Evolutionary conservation across 345 rosid species (phyloP).

Genomic region (Acer campestre): DNA sequence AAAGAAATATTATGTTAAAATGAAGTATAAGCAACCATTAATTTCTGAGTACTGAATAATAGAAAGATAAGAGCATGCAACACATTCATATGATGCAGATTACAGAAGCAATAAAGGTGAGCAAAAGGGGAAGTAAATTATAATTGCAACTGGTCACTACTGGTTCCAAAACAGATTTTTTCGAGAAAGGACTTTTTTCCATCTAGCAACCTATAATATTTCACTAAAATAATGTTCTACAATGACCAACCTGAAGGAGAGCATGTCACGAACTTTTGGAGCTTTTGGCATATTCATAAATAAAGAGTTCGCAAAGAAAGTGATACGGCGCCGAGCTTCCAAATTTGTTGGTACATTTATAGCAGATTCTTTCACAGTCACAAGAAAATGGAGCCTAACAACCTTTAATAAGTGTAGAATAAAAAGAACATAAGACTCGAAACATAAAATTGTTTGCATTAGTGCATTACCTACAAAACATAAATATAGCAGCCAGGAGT

Average conservation of each 20-base stretch:
- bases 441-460: conserved; percentile 1
- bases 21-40: conserved; percentile 9
- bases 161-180: background rate
- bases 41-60: conserved; percentile 3
- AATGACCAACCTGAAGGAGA: conserved; percentile 75
- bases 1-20: conserved; percentile 29
- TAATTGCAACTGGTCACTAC: conserved; percentile 4
- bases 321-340: conserved; percentile 98
- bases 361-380: conserved; percentile 96
- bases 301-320: conserved; percentile 95
- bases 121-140: background rate
- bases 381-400: conserved; percentile 72
- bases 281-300: conserved; percentile 95
- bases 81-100: background rate
- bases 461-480: conserved; percentile 12
- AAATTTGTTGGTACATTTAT: conserved; percentile 89
- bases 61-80: background rate
- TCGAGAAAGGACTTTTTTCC: background rate
- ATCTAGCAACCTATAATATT: conserved; percentile 13
- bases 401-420: conserved; percentile 44
- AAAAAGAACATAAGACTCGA: conserved; percentile 14
- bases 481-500: conserved; percentile 10
- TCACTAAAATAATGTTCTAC: background rate
- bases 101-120: conserved; percentile 4
- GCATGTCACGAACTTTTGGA: conserved; percentile 86